phyloP scores from a whole-genome alignment of 2,329 filamentous ascomycete genomes.

The Diaporthe batatas region DNA sequence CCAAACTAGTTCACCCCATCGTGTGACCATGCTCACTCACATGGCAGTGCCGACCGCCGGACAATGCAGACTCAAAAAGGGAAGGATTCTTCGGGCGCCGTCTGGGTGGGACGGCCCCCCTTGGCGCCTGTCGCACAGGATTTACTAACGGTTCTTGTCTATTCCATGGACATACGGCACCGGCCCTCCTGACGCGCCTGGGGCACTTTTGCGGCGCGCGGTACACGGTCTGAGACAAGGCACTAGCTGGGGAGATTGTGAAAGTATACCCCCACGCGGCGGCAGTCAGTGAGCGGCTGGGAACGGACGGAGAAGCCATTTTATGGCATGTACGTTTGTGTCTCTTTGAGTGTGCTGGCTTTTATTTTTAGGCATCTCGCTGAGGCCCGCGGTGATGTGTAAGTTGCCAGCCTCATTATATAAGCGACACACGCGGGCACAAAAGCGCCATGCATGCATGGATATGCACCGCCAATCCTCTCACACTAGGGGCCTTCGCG shows the following conservation, averaged over 20 bases:
- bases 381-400: neutral
- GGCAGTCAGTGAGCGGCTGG: too few species aligned
- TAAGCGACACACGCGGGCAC: neutral
- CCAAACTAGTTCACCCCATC: neutral
- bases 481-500: neutral
- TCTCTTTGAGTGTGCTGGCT: neutral
- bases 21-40: neutral
- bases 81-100: neutral
- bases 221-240: neutral
- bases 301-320: too few species aligned
- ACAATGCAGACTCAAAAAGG: neutral
- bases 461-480: neutral
- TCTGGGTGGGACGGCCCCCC: neutral
- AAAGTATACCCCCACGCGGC: neutral
- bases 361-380: neutral
- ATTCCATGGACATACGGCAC: neutral
- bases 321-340: neutral
- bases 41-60: conserved; percentile 19
- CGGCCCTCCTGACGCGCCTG: neutral
- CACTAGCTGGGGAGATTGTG: neutral
- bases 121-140: neutral
- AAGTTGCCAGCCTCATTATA: conserved; percentile 1
- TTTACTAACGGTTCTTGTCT: neutral
- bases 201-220: neutral
- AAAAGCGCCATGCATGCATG: conserved; percentile 8